Base-by-base conservation (phyloP, 108 stramenopile genomes). In the Bacterosira constricta region DNA sequence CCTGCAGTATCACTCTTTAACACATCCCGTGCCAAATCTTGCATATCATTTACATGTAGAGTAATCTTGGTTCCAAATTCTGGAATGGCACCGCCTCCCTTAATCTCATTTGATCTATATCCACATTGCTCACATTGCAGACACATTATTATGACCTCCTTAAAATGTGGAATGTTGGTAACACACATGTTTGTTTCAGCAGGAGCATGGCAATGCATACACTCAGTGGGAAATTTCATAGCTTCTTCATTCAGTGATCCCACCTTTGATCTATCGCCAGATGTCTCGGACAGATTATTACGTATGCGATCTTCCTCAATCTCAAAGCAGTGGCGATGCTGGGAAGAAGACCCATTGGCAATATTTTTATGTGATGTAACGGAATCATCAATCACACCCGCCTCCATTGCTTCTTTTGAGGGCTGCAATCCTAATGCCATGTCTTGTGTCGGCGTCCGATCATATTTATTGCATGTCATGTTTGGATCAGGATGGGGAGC, bases 101-200 rank as follows among this genome's bases (percentile, higher is more conserved):
- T 97, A 57, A 87, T 83, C 78, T 95, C 96, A 44, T 86, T 95
- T 29, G 73, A 81, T 53, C 71, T 77, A 53, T 79, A 96, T 26
- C 98, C 98, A 82, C 98, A 98, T 4, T 74, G 11, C 20, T 87
- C 90, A 80, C 98, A 98, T 32, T 77, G 37, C 52, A 96, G 79
- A 32, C 79, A 68, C 96, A 97, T 97, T 64, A 98, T 85, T 42
- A 98, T 85, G 38, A 93, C 69, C 55, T 97, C 94, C 83, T 97
- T 96, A 76, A 98, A 98, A 70, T 96, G 92, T 13, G 98, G 98
- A 58, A 98, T 90, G 64, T 94, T 64, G 7, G 90, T 85, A 15
- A 93, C 36, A 63, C 94, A 95, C 78, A 90, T 96, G n/a, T 80
- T 58, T 7, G 86, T 85, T 51, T 87, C 78, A 7, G 81, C 46